Evolutionary conservation across 768 basidiomycete species (phyloP), one percentile per base, ranked within the genome.

Genomic region (Pilatotrama ljubarskyi): DNA sequence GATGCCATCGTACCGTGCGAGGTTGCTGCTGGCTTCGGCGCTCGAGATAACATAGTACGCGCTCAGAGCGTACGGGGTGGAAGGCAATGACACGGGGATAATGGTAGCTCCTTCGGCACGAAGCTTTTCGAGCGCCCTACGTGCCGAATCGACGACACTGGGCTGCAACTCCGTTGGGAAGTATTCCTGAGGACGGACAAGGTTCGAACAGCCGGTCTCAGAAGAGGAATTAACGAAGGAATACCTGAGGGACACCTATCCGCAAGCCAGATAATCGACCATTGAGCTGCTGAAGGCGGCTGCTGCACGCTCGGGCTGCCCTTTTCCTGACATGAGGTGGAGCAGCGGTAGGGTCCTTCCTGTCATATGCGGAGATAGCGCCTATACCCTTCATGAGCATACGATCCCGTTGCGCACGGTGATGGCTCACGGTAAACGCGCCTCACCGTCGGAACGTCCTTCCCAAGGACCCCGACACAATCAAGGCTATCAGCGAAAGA

Each of bases 21-120:
- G 76, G 68, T 95, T 97, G 58, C 93, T 95, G 61, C 91, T 90
- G 0, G 95, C 95, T 70, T 98, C 96, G 0, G 96, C 95, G 60
- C 87, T 91, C 1, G 96, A 91, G 15, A 98, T 81, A n/a, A 97
- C 91, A 68, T 98, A 98, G 77, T 98, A 98, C 13, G 94, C 90
- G 55, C 93, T 93, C 5, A 98, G 79, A 0, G 93, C 91, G 68
- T 89, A 90, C 1, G 70, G 73, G 0, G 84, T 84, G 2, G 77
- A 73, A 0, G 93, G 90, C 11, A 98, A 76, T 9, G 88, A 88
- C 0, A 98, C 85, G 0, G 93, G 82, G 1, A 84, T 73, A 29
- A 97, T 66, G 0, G 76, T 76, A 0, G 92, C 93, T 0, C 95
- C 95, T 1, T 76, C 76, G 0, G 70, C 53, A 56, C 75, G 51